Conservation (phyloP, 108 stramenopile genomes). For the Mediolabrus comicus region DNA sequence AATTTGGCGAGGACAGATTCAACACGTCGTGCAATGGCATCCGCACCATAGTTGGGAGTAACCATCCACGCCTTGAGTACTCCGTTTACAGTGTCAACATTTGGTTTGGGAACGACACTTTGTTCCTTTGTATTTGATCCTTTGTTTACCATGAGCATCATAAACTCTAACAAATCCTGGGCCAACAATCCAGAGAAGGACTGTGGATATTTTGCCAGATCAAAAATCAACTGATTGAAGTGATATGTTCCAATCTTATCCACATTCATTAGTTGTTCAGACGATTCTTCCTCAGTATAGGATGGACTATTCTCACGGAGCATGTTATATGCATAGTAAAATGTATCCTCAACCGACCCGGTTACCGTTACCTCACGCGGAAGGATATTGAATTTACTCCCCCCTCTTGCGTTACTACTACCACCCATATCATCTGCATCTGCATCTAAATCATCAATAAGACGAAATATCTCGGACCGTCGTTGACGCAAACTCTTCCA, state of each 20-base stretch:
- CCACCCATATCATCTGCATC: background rate
- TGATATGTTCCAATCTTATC: conserved; percentile 37
- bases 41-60: conserved; percentile 19
- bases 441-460: background rate
- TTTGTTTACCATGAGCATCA: conserved; percentile 21
- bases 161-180: conserved; percentile 40
- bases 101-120: conserved; percentile 30
- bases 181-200: conserved; percentile 31
- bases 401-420: background rate
- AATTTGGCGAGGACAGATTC: conserved; percentile 42
- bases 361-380: conserved; percentile 2
- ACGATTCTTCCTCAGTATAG: conserved; percentile 3
- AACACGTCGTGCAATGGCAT: conserved; percentile 27
- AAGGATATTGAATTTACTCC: conserved; percentile 5
- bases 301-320: conserved; percentile 18
- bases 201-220: conserved; percentile 32
- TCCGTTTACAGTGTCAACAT: conserved; percentile 32
- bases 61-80: conserved; percentile 47
- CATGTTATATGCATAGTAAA: conserved; percentile 20
- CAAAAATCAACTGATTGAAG: conserved; percentile 45
- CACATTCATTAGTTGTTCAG: background rate
- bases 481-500: conserved; percentile 15
- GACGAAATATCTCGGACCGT: conserved; percentile 21
- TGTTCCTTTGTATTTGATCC: background rate
- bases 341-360: conserved; percentile 24